Conservation (phyloP, 2,329 filamentous ascomycete genomes). For the Stagonosporopsis chrysanthemi region DNA sequence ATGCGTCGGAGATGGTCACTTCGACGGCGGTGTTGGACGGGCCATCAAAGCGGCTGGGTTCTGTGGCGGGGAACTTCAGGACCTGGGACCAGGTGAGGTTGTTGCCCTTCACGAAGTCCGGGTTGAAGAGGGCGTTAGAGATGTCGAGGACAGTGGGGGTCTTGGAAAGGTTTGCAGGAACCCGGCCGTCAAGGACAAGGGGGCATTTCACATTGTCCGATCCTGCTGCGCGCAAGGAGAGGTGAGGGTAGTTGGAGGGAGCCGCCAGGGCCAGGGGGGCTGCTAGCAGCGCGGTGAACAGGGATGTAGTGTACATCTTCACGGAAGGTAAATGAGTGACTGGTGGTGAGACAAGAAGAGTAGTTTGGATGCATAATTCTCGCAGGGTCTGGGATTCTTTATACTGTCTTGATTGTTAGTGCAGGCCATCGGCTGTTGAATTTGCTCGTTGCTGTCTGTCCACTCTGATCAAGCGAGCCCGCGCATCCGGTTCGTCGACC, state of each 20-base stretch:
- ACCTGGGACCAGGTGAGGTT: constrained; percentile 61
- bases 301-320: constrained; percentile 36
- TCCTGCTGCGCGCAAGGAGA: not conserved
- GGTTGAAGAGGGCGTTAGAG: constrained; percentile 57
- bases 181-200: constrained; percentile 49
- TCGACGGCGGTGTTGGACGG: constrained; percentile 56
- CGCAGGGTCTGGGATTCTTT: not conserved
- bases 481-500: constrained; percentile 7
- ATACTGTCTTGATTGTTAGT: not conserved
- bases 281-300: constrained; percentile 27
- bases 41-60: constrained; percentile 58
- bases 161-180: constrained; percentile 32
- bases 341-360: not conserved
- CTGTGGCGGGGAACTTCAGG: constrained; percentile 55
- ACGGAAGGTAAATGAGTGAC: constrained; percentile 13
- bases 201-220: constrained; percentile 39
- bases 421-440: not conserved
- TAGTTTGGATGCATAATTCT: not conserved
- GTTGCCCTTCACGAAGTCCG: constrained; percentile 61
- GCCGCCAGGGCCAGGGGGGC: constrained; percentile 39
- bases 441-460: not conserved
- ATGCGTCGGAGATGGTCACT: constrained; percentile 64
- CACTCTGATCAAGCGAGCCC: not conserved
- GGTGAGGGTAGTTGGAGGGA: constrained; percentile 20
- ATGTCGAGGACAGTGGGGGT: constrained; percentile 44